Evolutionary conservation across 352 stramenopile genomes (phyloP), one percentile per base, ranked within the genome.

Genomic region (Phytophthora palmivora): DNA sequence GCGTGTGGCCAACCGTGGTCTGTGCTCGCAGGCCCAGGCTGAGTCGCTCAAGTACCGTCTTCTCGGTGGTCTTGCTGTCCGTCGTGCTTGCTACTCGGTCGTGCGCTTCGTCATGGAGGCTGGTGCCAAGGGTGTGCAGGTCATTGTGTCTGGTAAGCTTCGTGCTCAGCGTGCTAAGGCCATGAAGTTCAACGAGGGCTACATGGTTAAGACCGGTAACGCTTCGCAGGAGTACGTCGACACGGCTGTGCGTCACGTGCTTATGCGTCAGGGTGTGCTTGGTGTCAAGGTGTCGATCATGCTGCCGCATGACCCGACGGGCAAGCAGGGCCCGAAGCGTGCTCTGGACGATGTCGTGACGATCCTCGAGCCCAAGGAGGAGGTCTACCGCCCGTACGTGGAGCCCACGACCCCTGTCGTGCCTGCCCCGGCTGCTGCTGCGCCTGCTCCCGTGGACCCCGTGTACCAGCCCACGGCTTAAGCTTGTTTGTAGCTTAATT

Each of bases 171-270:
- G 98, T 98, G 98, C 98, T 73, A 99, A 99, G 93, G 91, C 92
- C 46, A 99, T 99, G 97, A 99, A 99, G 87, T 99, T 99, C 87
- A 97, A 98, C 74, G 97, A 99, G 67, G 98, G 98, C 44, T 99
- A 99, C 94, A 99, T 99, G 97, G 98, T 99, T 87, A 99, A 99
- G 92, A 99, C 96, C 28, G 98, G 98, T 87, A 98, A 99, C 81
- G 96, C 97, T 41, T 96, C 94, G 74, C 79, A 91, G 67, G 97
- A 99, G 60, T 99, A 99, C 92, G 98, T 99, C 55, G 97, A 99
- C 87, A 92, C 85, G 64, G 98, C 97, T 49, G 96, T 99, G 56
- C 93, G 97, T 76, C 97, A 99, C 92, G 97, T 99, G 39, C 80
- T 99, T 38, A 99, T 99, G 97, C 91, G 97, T 99, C 70, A 99